Base-by-base conservation (phyloP, 2,329 filamentous ascomycete genomes). In the Cordyceps pruinosa region DNA sequence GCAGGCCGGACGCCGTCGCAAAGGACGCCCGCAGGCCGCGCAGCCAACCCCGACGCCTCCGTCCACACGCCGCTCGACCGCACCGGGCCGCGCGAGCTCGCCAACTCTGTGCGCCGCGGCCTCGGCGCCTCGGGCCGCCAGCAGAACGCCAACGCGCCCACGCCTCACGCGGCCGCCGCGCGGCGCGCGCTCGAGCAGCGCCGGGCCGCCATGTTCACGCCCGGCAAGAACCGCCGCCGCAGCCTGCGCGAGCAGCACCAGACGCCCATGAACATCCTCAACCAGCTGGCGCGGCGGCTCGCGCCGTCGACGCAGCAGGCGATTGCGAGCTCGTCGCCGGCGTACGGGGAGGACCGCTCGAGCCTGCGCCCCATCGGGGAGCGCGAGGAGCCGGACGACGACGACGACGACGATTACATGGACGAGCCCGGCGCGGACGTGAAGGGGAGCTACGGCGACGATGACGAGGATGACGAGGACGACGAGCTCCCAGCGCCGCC, bases 91-190 rank as follows among this genome's bases (percentile, higher is more conserved):
- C 70, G 71, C 26, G 69, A 73, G 19, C 65, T 72, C 32, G 68
- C 73, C 47, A 72, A 71, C 51, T 74, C 73, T 3, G 63, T 72
- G 32, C 66, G 72, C 15, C 70, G 71, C 32, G 75, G 75, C 12
- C 73, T 75, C 41, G 76, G 76, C 10, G 75, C 73, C 34, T 81
- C 79, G 2, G 78, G 66, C 12, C 64, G 71, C 2, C 69, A 73
- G 50, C 45, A 35, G 15, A 56, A 57, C 25, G 69, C 68, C 60
- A 73, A 75, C 67, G 72, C 73, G 13, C 72, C 76, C 3, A 86
- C 84, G 19, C 84, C 84, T 0, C 84, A 87, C 66, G 82, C 79
- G 47, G 79, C 79, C 62, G 83, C 83, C 12, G 84, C 84, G 44
- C 78, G 77, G 48, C 75, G 80, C 46, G 78, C 82, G 32, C 74